Evolutionary conservation across 2,329 filamentous ascomycete genomes (phyloP).

Genomic region (Neopestalotiopsis rosae): DNA sequence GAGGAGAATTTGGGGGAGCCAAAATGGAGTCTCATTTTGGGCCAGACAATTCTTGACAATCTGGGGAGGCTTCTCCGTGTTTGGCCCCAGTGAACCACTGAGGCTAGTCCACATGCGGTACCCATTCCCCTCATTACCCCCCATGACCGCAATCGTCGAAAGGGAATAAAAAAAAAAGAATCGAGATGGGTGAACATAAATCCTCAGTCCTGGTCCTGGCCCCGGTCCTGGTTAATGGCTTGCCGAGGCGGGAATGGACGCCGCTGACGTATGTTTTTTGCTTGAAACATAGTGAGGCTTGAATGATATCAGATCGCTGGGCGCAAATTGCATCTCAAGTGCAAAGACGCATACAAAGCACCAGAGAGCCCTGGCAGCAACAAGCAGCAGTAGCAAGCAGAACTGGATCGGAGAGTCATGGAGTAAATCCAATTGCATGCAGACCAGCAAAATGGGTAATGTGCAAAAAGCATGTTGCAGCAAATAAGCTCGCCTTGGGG

Average conservation of each 20-base stretch:
- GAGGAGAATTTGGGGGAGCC: not conserved
- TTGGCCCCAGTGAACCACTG: not conserved
- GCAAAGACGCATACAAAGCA: too few species aligned
- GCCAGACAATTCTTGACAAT: not conserved
- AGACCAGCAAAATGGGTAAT: too few species aligned
- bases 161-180: not conserved
- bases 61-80: not conserved
- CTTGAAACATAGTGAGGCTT: not conserved
- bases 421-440: too few species aligned
- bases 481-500: not conserved
- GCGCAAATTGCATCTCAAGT: not conserved
- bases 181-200: not conserved
- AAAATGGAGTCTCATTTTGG: not conserved
- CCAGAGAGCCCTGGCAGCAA: too few species aligned
- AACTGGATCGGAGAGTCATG: too few species aligned
- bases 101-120: not conserved
- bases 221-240: not conserved
- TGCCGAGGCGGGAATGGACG: not conserved
- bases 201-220: not conserved
- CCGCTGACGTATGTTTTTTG: not conserved
- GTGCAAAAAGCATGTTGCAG: not conserved
- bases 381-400: too few species aligned
- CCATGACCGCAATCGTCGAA: not conserved
- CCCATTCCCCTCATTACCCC: not conserved
- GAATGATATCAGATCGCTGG: not conserved